Percentiles rank a stretch among this genome's conserved stretches.
phyloP scores from a whole-genome alignment of 805 yeast species.

The Sugiyamaella chiloensis region DNA sequence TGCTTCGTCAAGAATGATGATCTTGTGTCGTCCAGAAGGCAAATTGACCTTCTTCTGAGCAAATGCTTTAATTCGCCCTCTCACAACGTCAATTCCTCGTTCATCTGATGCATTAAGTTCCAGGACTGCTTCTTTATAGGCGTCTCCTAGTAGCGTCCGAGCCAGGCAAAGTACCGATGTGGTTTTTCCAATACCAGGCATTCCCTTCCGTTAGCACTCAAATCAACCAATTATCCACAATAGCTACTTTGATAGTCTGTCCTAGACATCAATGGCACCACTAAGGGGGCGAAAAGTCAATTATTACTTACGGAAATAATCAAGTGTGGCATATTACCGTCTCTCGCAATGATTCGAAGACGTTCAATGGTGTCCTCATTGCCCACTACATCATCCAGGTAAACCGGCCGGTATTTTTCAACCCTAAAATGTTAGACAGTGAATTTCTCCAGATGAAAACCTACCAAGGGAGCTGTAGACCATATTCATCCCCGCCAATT shows the following conservation, averaged over 20 bases:
- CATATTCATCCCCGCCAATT: slow-evolving; percentile 1
- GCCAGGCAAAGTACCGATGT: slow-evolving; percentile 92
- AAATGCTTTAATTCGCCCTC: slow-evolving; percentile 90
- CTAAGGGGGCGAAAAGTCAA: no score
- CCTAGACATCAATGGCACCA: no score
- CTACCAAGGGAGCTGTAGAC: slow-evolving; percentile 22
- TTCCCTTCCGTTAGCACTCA: slow-evolving; percentile 36
- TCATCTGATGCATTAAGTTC: slow-evolving; percentile 97
- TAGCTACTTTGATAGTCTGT: no score
- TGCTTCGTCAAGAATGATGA: slow-evolving; percentile 90
- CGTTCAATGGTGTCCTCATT: slow-evolving; percentile 87
- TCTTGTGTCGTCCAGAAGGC: slow-evolving; percentile 89
- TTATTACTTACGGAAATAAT: slow-evolving; percentile 55
- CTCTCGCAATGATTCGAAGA: slow-evolving; percentile 75
- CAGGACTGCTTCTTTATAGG: slow-evolving; percentile 75
- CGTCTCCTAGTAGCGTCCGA: slow-evolving; percentile 69
- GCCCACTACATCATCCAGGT: slow-evolving; percentile 84
- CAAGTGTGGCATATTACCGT: slow-evolving; percentile 96
- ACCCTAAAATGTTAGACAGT: slow-evolving; percentile 50
- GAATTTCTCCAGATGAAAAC: slow-evolving; percentile 6
- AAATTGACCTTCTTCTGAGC: slow-evolving; percentile 89
- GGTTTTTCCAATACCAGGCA: slow-evolving; percentile 97
- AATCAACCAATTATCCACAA: no score
- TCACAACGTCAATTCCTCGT: slow-evolving; percentile 94
- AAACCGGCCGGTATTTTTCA: slow-evolving; percentile 89